These are phyloP conservation scores for Catharanthus roseus DNA, from an alignment of 257 asterid species.

Conservation along the genomic window DNA sequence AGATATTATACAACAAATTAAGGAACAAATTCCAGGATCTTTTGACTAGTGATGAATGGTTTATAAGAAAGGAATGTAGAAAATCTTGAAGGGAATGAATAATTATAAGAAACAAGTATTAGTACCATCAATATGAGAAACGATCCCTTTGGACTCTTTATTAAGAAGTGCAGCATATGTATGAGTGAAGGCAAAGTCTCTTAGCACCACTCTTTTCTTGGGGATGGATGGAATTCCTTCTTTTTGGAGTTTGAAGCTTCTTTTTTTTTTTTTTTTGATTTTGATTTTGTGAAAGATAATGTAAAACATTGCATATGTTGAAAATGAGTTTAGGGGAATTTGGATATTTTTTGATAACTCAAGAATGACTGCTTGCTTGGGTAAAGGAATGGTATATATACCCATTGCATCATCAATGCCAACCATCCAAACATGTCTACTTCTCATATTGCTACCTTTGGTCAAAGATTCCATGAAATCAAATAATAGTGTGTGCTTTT, in stretches of 20 bases:
- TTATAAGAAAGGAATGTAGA: neutral
- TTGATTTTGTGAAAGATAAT: neutral
- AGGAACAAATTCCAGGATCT: conserved; percentile 5
- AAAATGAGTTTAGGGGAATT: neutral
- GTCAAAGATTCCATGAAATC: conserved; percentile 18
- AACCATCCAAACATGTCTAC: neutral
- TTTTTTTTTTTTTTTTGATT: neutral
- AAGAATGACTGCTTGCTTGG: neutral
- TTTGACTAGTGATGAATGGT: neutral
- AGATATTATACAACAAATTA: neutral
- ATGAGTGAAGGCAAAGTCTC: neutral
- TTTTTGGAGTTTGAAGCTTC: neutral
- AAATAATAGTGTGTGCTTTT: conserved; percentile 2
- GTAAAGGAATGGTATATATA: conserved; percentile 15
- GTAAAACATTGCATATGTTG: neutral
- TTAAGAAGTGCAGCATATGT: neutral
- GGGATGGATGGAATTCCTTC: neutral
- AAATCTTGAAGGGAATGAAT: neutral
- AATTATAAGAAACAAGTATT: neutral
- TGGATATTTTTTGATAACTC: neutral
- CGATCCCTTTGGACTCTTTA: neutral
- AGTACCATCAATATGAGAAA: neutral
- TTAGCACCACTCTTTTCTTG: conserved; percentile 6
- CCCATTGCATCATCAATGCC: neutral
- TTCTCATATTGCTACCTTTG: conserved; percentile 2